A percentile compares a stretch with the other conserved stretches of the same genome.
Evolutionary conservation across 768 basidiomycete species (phyloP).

Genomic region (Kwoniella mangroviensis): DNA sequence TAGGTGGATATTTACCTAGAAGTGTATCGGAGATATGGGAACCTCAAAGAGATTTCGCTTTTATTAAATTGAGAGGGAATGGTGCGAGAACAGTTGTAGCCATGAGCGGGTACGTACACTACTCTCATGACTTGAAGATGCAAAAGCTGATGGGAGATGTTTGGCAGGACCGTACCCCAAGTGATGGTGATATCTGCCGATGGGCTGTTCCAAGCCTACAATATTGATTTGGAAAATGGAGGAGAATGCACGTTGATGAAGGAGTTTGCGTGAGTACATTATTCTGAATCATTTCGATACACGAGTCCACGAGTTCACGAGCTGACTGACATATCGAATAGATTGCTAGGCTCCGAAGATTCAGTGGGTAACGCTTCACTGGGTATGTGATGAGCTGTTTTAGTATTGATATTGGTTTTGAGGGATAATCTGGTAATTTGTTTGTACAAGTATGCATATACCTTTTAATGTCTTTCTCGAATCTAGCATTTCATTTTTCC

Average conservation of each 20-base stretch:
- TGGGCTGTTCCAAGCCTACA: conserved; percentile 93
- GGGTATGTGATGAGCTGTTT: not conserved
- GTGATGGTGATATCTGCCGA: conserved; percentile 96
- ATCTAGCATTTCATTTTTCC: not conserved
- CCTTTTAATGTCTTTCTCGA: not conserved
- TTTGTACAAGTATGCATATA: conserved; percentile 17
- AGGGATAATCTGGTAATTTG: not conserved
- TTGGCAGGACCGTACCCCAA: conserved; percentile 81
- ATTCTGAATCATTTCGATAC: not conserved
- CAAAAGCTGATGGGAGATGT: conserved; percentile 10
- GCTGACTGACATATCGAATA: conserved; percentile 9
- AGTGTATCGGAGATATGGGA: conserved; percentile 96
- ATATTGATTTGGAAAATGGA: conserved; percentile 91
- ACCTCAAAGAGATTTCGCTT: conserved; percentile 92
- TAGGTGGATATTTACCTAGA: conserved; percentile 65
- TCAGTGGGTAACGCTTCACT: conserved; percentile 22
- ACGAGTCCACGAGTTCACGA: no score
- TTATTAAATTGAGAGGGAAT: conserved; percentile 74
- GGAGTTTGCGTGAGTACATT: conserved; percentile 69
- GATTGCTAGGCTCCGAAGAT: conserved; percentile 47
- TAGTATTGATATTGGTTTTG: not conserved
- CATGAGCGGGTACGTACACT: conserved; percentile 72
- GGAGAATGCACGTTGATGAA: conserved; percentile 95
- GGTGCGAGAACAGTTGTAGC: conserved; percentile 84
- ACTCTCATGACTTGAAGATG: not conserved